Evolutionary conservation across 768 basidiomycete genomes (phyloP), one percentile per base, ranked within the genome.

Genomic region (Daedalea quercina): DNA sequence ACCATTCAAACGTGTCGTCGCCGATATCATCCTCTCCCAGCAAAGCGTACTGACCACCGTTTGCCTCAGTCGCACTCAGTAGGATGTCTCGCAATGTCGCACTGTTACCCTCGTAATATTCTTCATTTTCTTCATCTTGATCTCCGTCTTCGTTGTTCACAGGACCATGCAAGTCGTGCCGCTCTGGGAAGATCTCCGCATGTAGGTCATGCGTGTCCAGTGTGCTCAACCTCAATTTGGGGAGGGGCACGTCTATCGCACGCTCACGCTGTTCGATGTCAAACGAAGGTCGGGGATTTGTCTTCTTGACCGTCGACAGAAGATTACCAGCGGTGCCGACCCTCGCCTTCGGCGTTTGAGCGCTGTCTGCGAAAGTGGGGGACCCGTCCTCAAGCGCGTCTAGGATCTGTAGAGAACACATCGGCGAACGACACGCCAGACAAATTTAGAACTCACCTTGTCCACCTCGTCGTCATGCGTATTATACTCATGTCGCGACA

Each of bases 61-160:
- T 74, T 23, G 55, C 57, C 15, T 51, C 49, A 11, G 53, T 54
- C n/a, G 57, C 60, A 26, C 55, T 51, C 41, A 61, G 35, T 23
- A 79, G 58, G 25, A 79, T 72, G 56, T 78, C 77, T 11, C 71
- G 71, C 26, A 79, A 65, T 20, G 75, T 77, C 71, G 78, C 71
- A 57, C 78, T 79, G 6, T 66, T 67, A 13, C 61, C 71, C 53
- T 77, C 78, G 33, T 69, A 65, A 44, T 65, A 64, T n/a, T 52
- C 65, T 13, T 61, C 63, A n/a, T 59, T 54, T 9, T 61, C 69
- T 2, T 9, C 20, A 6, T 40, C 37, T 15, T 6, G 11, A 31
- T 31, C 7, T 6, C 37, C 37, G 6, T 40, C 15, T 15, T 19
- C 37, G 6, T 19, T 15, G 17, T 3, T 9, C 47, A n/a, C 3